phyloP scores from a whole-genome alignment of 2,329 filamentous ascomycete genomes.

The Apiospora hydei region DNA sequence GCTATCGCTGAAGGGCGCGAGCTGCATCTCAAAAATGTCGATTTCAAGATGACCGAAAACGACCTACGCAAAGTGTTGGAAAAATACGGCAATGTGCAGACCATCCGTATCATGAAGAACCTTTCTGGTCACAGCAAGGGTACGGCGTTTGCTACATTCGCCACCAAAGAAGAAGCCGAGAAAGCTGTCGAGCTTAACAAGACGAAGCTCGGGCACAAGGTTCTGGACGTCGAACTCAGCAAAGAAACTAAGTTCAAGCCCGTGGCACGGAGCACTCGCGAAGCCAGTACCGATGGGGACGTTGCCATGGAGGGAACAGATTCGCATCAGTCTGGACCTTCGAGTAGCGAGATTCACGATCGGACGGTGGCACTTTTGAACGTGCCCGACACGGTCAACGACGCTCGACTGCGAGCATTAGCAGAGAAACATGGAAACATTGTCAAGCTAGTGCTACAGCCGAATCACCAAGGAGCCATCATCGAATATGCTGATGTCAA shows the following conservation, averaged over 20 bases:
- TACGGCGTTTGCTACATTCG: slow-evolving; percentile 81
- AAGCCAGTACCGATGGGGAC: slow-evolving; percentile 48
- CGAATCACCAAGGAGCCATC: slow-evolving; percentile 83
- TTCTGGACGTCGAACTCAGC: slow-evolving; percentile 71
- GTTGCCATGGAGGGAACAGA: slow-evolving; percentile 43
- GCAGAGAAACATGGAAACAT: slow-evolving; percentile 75
- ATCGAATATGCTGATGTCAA: slow-evolving; percentile 79
- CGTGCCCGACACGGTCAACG: slow-evolving; percentile 91
- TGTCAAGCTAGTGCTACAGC: slow-evolving; percentile 79
- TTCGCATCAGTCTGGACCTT: slow-evolving; percentile 42
- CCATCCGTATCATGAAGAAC: slow-evolving; percentile 74
- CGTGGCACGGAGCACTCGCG: slow-evolving; percentile 55
- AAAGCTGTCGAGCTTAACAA: slow-evolving; percentile 71
- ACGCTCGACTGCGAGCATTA: slow-evolving; percentile 78
- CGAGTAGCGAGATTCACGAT: slow-evolving; percentile 60
- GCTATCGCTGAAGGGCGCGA: slow-evolving; percentile 88
- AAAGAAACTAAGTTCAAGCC: slow-evolving; percentile 64
- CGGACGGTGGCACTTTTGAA: slow-evolving; percentile 85
- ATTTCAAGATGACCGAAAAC: slow-evolving; percentile 66
- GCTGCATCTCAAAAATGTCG: slow-evolving; percentile 77
- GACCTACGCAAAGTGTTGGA: slow-evolving; percentile 76
- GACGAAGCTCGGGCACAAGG: slow-evolving; percentile 71
- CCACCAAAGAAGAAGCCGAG: slow-evolving; percentile 72
- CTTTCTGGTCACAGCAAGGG: slow-evolving; percentile 75
- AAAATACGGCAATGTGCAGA: slow-evolving; percentile 78